Evolutionary conservation across 768 basidiomycete genomes (phyloP), one percentile per base, ranked within the genome.

Genomic region (Podaxis sp.): DNA sequence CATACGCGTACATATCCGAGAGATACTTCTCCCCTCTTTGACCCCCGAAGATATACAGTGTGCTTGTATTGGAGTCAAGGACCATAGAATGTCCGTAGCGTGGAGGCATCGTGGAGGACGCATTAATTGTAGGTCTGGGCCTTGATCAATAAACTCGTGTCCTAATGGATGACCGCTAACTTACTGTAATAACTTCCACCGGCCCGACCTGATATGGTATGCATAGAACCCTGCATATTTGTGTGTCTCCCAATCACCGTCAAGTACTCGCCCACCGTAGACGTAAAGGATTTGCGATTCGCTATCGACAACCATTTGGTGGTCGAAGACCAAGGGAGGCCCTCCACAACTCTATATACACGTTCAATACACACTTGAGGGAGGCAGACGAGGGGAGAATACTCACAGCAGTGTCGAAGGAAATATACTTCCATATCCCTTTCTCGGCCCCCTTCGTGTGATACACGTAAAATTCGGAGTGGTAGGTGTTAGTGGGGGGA

Each of bases 41-140:
- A 1, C 92, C 91, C 11, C 85, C 90, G 65, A 93, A 89, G 47
- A 93, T 86, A 71, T 84, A 89, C 15, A 93, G 77, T 0, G 79
- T 83, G 38, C 81, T 82, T 0, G 81, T 73, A 11, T 71, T 73
- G 4, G 86, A 77, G 58, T 93, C 91, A 19, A 92, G 77, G 3
- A 92, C 82, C 91, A 94, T 93, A 3, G 90, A 91, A 73, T 93
- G 91, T 0, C 90, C 90, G 63, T 79, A 89, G 19, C 90, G 87
- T 9, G 85, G 76, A 1, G 87, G 80, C 22, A 90, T 84, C 22
- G 75, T 64, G 1, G 75, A 72, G 55, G 80, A 79, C 0, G 76
- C 72, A 3, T 72, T 56, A 55, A 68, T 66, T 3, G 74, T 56
- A 0, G 68, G 72, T 65, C 25, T 63, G 56, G 49, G 73, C 62